Evolutionary conservation across 257 asterid genomes (phyloP).

Genomic region (Solanum sparsipilum): DNA sequence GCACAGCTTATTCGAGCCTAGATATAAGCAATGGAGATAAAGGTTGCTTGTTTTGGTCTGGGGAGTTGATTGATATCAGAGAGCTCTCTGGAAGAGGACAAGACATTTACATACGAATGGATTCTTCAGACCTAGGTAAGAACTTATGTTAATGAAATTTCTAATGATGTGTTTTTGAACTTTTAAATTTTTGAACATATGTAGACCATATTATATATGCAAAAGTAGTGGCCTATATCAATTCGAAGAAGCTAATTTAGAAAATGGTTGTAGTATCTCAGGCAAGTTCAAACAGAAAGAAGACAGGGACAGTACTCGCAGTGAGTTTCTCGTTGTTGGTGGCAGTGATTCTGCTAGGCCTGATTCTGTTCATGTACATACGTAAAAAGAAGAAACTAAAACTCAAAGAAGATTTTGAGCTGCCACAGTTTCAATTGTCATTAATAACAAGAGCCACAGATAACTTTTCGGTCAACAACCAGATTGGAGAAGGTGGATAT

Average conservation of each 20-base stretch:
- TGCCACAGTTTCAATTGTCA: conserved; percentile 7
- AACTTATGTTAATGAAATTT: not conserved
- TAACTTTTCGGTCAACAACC: not conserved
- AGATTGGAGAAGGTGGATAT: not conserved
- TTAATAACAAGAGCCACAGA: conserved; percentile 12
- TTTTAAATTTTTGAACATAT: not conserved
- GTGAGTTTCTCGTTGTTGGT: not conserved
- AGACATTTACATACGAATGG: conserved; percentile 16
- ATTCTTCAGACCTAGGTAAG: conserved; percentile 13
- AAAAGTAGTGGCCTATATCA: not conserved
- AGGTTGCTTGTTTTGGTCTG: conserved; percentile 23
- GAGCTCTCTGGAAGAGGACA: conserved; percentile 9
- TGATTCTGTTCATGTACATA: not conserved
- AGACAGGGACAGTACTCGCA: not conserved
- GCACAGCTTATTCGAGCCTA: conserved; percentile 20
- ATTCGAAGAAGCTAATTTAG: not conserved
- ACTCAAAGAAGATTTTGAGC: conserved; percentile 4
- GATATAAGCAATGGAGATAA: conserved; percentile 7
- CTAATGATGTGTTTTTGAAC: not conserved
- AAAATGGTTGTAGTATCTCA: not conserved
- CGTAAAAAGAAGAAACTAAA: not conserved
- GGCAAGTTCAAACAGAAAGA: not conserved
- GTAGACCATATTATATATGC: not conserved
- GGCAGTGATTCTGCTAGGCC: not conserved
- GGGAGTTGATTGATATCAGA: conserved; percentile 10